phyloP scores from a whole-genome alignment of 768 basidiomycete genomes.

The Termitomyces bulborhizus region DNA sequence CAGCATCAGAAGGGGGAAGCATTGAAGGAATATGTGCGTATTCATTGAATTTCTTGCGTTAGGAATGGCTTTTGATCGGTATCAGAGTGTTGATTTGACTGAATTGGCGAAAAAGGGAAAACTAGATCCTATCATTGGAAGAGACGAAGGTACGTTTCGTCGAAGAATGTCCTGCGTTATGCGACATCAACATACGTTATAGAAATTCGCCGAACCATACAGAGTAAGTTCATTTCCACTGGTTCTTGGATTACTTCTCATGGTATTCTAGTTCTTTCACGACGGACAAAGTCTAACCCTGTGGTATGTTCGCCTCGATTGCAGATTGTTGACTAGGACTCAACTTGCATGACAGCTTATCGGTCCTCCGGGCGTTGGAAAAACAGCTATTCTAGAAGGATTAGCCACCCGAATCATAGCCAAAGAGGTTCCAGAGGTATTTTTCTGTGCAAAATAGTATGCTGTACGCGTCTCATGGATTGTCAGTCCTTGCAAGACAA shows the following conservation, averaged over 20 bases:
- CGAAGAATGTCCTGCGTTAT: background rate
- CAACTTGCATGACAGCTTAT: constrained; percentile 44
- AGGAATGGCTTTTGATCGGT: background rate
- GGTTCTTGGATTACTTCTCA: background rate
- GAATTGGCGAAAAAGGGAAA: constrained; percentile 81
- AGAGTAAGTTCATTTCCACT: constrained; percentile 48
- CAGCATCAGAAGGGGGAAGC: constrained; percentile 79
- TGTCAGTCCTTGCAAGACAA: constrained; percentile 76
- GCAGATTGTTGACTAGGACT: background rate
- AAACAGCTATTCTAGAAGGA: constrained; percentile 90
- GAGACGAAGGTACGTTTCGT: constrained; percentile 62
- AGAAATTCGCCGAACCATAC: constrained; percentile 88
- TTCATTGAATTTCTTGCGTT: background rate
- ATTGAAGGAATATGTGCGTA: constrained; percentile 65
- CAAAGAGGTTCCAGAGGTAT: constrained; percentile 86
- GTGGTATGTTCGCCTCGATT: constrained; percentile 44
- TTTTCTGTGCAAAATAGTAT: constrained; percentile 7
- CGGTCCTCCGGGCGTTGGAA: constrained; percentile 86
- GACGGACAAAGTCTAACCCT: constrained; percentile 89
- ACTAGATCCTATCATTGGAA: constrained; percentile 85
- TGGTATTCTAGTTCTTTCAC: constrained; percentile 56
- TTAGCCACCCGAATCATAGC: constrained; percentile 82
- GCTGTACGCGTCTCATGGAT: background rate
- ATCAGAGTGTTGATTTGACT: constrained; percentile 76
- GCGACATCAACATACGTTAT: background rate